Base-by-base conservation (phyloP, 2,329 filamentous ascomycete species). In the Colletotrichum tabaci region DNA sequence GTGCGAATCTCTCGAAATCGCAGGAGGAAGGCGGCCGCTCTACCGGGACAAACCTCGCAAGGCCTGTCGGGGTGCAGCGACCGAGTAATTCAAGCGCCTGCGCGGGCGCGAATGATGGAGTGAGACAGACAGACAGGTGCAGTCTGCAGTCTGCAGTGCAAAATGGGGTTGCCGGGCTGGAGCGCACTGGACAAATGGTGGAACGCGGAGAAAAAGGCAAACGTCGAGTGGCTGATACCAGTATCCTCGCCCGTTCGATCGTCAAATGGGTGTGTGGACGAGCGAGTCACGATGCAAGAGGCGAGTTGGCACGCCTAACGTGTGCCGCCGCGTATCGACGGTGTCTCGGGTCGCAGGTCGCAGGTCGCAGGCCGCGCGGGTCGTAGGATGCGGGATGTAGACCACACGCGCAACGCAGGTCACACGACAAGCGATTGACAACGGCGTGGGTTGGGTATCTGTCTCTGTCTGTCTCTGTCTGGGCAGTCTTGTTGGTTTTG, bases 1-100 rank as follows among this genome's bases (percentile, higher is more conserved):
- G 42, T 23, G 46, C 58, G 44, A 72, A 44, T 72, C 53, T 72
- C 46, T 72, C 65, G 69, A 72, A 64, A 72, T 68, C 65, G 38
- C 23, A n/a, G 18, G 2, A 46, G 26, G 12, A 53, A 44, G 49
- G 40, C 42, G 46, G 53, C 47, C 21, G 60, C 65, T 40, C 58
- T 50, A 57, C 68, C 21, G 16, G 68, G 68, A 71, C 68, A 63
- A 49, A 55, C 65, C 63, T 71, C 67, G 67, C 64, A 67, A 38
- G 52, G 64, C 57, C 18, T 16, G 53, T 66, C 61, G 67, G 62
- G 47, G 63, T 58, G 61, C 30, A 52, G 50, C 57, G 50, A 71
- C 57, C n/a, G 69, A 71, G 69, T 71, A 64, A 69, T 63, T 68
- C 57, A 18, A 62, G 30, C 38, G 56, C 62, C 35, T 47, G 63